Evolutionary conservation across 2,329 filamentous ascomycete genomes (phyloP).

Genomic region (Tricladium varicosporioides): DNA sequence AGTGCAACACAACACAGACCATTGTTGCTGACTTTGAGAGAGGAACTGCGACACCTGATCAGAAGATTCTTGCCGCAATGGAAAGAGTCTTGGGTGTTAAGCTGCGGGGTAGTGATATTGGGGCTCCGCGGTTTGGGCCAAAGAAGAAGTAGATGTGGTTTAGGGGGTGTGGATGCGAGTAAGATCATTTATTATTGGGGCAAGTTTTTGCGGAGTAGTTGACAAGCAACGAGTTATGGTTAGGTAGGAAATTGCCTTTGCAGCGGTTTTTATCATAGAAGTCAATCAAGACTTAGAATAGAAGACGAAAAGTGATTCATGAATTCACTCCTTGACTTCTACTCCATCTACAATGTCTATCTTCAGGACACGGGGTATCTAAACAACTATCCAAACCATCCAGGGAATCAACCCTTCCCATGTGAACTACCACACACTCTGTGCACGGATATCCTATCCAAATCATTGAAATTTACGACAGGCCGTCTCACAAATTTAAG

Average conservation of each 20-base stretch:
- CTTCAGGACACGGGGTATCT: conserved; percentile 6
- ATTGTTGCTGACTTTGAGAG: conserved; percentile 85
- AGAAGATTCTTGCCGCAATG: conserved; percentile 75
- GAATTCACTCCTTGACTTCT: background rate
- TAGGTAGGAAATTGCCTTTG: background rate
- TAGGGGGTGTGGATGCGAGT: background rate
- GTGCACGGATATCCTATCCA: background rate
- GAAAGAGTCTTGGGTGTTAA: conserved; percentile 86
- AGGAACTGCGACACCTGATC: conserved; percentile 74
- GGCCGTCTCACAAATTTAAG: conserved; percentile 4
- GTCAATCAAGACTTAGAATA: background rate
- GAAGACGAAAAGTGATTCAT: background rate
- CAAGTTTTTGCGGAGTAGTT: too few relatives aligned
- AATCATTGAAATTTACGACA: too few relatives aligned
- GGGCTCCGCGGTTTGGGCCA: conserved; percentile 72
- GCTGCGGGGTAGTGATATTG: conserved; percentile 82
- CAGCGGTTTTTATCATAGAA: conserved; percentile 6
- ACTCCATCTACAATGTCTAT: background rate
- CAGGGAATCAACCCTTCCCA: background rate
- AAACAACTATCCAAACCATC: conserved; percentile 5
- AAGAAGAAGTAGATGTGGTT: conserved; percentile 27
- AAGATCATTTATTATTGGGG: conserved; percentile 6
- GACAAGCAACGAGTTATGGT: background rate
- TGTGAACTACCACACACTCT: too few relatives aligned
- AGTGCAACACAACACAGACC: conserved; percentile 81